Evolutionary conservation across 2,329 filamentous ascomycete genomes (phyloP), one percentile per base, ranked within the genome.

Genomic region (Furcasterigmium furcatum): DNA sequence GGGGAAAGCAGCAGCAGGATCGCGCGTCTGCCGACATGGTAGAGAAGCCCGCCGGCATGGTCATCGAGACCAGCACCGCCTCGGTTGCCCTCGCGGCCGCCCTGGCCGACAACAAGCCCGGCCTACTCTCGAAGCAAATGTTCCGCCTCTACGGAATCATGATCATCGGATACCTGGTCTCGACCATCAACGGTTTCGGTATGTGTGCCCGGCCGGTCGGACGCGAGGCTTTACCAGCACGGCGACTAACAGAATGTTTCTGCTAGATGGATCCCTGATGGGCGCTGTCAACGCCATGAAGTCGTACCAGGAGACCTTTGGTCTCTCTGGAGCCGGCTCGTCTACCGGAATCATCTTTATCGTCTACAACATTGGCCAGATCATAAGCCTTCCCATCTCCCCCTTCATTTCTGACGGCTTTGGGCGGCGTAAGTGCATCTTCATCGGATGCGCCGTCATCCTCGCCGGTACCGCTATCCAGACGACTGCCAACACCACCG

Each of bases 371-470:
- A 53, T 73, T 10, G 73, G 73, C 7, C 68, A 73, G 51, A 74
- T 76, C 27, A 66, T 67, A 5, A 72, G 71, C 1, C 71, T 73
- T 39, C 71, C 71, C 3, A 73, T 79, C 53, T 71, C 70, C 44
- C 69, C 69, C 22, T 62, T 76, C 25, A 58, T 71, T 9, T 67
- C 72, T 24, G 78, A 77, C 57, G 59, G 64, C 8, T 74, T 65
- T 57, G 77, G 77, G 38, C 68, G 77, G 44, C 66, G 73, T 20
- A 52, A 70, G 46, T 73, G 73, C 32, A 79, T 78, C 62, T 74
- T 76, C 42, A 63, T 73, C 34, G 76, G 75, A 7, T 70, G 67
- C 43, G 47, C 68, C 4, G 64, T 74, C 49, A 72, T 79, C 47
- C 59, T 77, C 30, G 34, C 74, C 35, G 74, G 74, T 9, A 71